Evolutionary conservation across 805 yeast species (phyloP).

Genomic region (Pichia pseudocactophila): DNA sequence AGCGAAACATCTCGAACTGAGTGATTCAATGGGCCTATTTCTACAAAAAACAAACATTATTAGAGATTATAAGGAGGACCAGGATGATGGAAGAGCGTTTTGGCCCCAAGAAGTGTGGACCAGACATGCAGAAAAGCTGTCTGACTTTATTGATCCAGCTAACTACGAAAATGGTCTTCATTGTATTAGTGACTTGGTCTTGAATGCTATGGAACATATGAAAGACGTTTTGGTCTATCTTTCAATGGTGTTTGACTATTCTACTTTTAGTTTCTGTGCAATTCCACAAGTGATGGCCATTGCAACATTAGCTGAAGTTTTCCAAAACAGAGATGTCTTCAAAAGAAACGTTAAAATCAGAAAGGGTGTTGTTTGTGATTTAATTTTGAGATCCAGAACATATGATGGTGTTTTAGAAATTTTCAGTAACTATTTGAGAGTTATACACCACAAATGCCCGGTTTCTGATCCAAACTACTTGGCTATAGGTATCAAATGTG

Average conservation of each 20-base stretch:
- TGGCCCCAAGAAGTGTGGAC: slow-evolving; percentile 96
- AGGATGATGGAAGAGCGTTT: slow-evolving; percentile 84
- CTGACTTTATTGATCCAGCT: slow-evolving; percentile 47
- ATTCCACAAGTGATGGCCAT: slow-evolving; percentile 99
- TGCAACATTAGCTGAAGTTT: slow-evolving; percentile 82
- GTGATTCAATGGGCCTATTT: slow-evolving; percentile 88
- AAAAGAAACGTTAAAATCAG: slow-evolving; percentile 74
- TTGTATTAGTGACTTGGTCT: slow-evolving; percentile 75
- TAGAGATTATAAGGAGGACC: slow-evolving; percentile 89
- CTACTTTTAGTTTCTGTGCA: slow-evolving; percentile 85
- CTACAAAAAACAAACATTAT: slow-evolving; percentile 94
- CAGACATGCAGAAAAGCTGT: slow-evolving; percentile 57
- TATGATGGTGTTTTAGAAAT: slow-evolving; percentile 68
- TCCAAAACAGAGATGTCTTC: slow-evolving; percentile 69
- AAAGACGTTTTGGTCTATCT: slow-evolving; percentile 69
- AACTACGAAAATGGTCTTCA: slow-evolving; percentile 46
- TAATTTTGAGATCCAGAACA: slow-evolving; percentile 67
- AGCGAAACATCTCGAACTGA: slow-evolving; percentile 46
- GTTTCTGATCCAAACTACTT: slow-evolving; percentile 83
- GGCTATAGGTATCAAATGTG: slow-evolving; percentile 75
- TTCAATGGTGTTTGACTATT: slow-evolving; percentile 67
- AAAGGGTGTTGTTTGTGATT: slow-evolving; percentile 74
- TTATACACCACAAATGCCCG: slow-evolving; percentile 68
- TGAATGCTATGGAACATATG: slow-evolving; percentile 71
- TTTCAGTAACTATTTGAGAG: slow-evolving; percentile 64